Conservation (phyloP, 2,329 filamentous ascomycete species). For the Aphanoascus verrucosus region DNA sequence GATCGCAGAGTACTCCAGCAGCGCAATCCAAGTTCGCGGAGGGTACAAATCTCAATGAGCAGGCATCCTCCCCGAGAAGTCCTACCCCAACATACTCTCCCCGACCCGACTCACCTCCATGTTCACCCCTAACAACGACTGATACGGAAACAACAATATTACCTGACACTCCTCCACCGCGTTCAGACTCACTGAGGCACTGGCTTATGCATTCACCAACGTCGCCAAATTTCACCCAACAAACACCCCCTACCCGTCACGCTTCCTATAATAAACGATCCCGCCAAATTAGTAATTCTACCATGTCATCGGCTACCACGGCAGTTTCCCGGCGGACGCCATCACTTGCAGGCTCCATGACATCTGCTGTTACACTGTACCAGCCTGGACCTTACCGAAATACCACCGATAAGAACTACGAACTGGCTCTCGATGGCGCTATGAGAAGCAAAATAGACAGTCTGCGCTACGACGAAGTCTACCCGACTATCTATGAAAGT, state of each 20-base stretch:
- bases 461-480: slow-evolving; percentile 14
- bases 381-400: slow-evolving; percentile 13
- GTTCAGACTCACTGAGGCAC: slow-evolving; percentile 7
- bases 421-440: slow-evolving; percentile 12
- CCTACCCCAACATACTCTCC: background rate
- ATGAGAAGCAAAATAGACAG: slow-evolving; percentile 6
- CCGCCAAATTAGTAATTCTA: slow-evolving; percentile 30
- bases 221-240: background rate
- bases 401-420: slow-evolving; percentile 19
- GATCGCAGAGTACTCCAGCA: slow-evolving; percentile 2
- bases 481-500: slow-evolving; percentile 22
- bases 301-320: slow-evolving; percentile 23
- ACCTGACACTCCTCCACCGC: background rate
- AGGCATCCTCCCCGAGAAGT: background rate
- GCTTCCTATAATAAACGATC: slow-evolving; percentile 7
- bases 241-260: background rate
- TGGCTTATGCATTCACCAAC: slow-evolving; percentile 1
- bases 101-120: background rate
- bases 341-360: slow-evolving; percentile 25
- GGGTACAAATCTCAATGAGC: background rate
- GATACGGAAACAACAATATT: background rate
- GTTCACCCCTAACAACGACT: background rate
- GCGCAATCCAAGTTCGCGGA: background rate
- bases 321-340: slow-evolving; percentile 18
- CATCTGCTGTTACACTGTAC: slow-evolving; percentile 16